Conservation (phyloP, 1,284 basidiomycete species). For the Butyriboletus appendiculatus region DNA sequence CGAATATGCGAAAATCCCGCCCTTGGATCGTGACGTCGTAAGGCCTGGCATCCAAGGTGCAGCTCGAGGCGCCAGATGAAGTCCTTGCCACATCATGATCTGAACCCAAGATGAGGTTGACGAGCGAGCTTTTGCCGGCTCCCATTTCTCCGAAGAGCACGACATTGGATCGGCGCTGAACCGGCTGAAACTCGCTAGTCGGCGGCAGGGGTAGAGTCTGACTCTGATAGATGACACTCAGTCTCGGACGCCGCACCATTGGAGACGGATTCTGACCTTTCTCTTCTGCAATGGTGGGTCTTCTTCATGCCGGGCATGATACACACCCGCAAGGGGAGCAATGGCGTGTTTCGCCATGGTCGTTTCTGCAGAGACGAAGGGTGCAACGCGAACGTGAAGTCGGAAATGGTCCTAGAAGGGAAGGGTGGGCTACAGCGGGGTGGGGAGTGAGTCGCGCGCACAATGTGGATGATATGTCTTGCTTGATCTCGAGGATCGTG, state of each 20-base stretch:
- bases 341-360: conserved; percentile 8
- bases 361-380: neutral
- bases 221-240: conserved; percentile 13
- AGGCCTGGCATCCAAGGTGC: conserved; percentile 27
- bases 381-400: neutral
- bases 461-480: conserved; percentile 10
- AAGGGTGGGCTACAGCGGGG: neutral
- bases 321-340: neutral
- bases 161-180: conserved; percentile 21
- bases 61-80: conserved; percentile 24
- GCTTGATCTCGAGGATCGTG: neutral
- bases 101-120: conserved; percentile 27
- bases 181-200: conserved; percentile 10
- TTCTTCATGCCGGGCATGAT: neutral
- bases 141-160: conserved; percentile 33
- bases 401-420: neutral
- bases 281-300: neutral
- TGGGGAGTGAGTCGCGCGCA: conserved; percentile 1
- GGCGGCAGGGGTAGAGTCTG: conserved; percentile 8
- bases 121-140: conserved; percentile 32
- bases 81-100: conserved; percentile 17
- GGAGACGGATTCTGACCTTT: conserved; percentile 15
- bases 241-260: neutral
- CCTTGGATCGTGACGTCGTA: conserved; percentile 25
- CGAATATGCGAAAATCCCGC: conserved; percentile 30